Evolutionary conservation across 2,329 filamentous ascomycete species (phyloP).

Genomic region (Blastomyces gilchristii): DNA sequence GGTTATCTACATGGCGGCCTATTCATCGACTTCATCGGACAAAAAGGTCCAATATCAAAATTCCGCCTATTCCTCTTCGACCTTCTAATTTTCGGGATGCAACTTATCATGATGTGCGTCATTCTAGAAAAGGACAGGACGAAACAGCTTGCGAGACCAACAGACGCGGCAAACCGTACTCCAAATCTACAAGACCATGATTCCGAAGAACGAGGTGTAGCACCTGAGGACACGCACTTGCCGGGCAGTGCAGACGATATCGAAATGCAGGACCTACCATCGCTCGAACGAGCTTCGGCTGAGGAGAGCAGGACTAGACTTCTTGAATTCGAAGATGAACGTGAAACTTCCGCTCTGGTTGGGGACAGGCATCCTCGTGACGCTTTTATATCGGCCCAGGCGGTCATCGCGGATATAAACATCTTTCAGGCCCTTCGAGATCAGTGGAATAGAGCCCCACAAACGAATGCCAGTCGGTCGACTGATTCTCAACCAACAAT

Average conservation of each 20-base stretch:
- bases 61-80: conserved; percentile 45
- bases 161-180: conserved; percentile 13
- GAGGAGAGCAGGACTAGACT: conserved; percentile 22
- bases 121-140: conserved; percentile 43
- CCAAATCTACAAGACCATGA: conserved; percentile 44
- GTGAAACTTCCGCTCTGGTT: not conserved
- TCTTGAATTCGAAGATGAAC: conserved; percentile 25
- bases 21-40: conserved; percentile 55
- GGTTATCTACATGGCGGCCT: conserved; percentile 53
- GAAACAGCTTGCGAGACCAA: conserved; percentile 18
- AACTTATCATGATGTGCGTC: conserved; percentile 48
- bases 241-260: conserved; percentile 27
- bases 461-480: conserved; percentile 16
- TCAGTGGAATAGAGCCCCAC: conserved; percentile 29
- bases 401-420: conserved; percentile 30
- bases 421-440: conserved; percentile 28
- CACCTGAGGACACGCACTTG: conserved; percentile 27
- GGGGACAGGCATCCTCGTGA: conserved; percentile 28
- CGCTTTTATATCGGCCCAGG: conserved; percentile 28
- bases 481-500: conserved; percentile 14
- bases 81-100: conserved; percentile 43
- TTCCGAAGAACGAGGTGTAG: conserved; percentile 49
- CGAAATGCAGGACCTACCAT: conserved; percentile 29
- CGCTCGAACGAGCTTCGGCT: conserved; percentile 14
- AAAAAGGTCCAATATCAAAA: conserved; percentile 47